Evolutionary conservation across 2,329 filamentous ascomycete species (phyloP).

Genomic region (Penicillium sp.): DNA sequence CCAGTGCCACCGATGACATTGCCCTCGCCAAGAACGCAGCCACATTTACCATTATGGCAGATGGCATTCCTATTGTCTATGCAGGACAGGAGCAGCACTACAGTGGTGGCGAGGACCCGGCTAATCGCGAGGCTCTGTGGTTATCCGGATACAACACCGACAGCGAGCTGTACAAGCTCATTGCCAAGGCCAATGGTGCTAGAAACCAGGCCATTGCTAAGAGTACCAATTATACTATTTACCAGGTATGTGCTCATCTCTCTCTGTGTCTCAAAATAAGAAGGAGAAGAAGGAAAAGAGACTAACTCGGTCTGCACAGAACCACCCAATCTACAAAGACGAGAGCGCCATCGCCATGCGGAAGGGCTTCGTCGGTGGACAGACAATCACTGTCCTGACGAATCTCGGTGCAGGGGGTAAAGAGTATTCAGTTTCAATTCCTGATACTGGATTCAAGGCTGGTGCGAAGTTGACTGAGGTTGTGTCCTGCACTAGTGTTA

Average conservation of each 20-base stretch:
- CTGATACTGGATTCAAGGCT: slow-evolving; percentile 22
- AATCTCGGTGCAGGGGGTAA: slow-evolving; percentile 35
- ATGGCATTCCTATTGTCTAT: slow-evolving; percentile 64
- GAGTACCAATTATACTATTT: slow-evolving; percentile 38
- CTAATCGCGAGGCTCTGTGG: slow-evolving; percentile 57
- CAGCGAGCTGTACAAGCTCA: slow-evolving; percentile 48
- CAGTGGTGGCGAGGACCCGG: slow-evolving; percentile 47
- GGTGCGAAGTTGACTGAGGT: slow-evolving; percentile 27
- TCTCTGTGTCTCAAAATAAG: background rate
- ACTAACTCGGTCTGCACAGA: slow-evolving; percentile 15
- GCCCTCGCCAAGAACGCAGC: slow-evolving; percentile 58
- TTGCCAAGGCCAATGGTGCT: slow-evolving; percentile 48
- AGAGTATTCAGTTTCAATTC: slow-evolving; percentile 25
- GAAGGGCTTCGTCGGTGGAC: slow-evolving; percentile 39
- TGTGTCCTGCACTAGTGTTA: slow-evolving; percentile 41
- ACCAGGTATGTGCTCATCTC: slow-evolving; percentile 22
- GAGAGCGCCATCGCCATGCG: slow-evolving; percentile 44
- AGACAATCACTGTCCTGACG: slow-evolving; percentile 42
- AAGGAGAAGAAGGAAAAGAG: background rate
- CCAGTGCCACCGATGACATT: slow-evolving; percentile 25
- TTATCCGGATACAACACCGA: slow-evolving; percentile 48
- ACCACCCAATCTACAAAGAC: slow-evolving; percentile 45
- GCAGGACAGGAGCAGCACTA: slow-evolving; percentile 64
- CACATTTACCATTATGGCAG: slow-evolving; percentile 55
- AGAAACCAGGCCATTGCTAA: slow-evolving; percentile 43